phyloP scores from a whole-genome alignment of 1,284 basidiomycete species.

The Sanguinoderma infundibulare region DNA sequence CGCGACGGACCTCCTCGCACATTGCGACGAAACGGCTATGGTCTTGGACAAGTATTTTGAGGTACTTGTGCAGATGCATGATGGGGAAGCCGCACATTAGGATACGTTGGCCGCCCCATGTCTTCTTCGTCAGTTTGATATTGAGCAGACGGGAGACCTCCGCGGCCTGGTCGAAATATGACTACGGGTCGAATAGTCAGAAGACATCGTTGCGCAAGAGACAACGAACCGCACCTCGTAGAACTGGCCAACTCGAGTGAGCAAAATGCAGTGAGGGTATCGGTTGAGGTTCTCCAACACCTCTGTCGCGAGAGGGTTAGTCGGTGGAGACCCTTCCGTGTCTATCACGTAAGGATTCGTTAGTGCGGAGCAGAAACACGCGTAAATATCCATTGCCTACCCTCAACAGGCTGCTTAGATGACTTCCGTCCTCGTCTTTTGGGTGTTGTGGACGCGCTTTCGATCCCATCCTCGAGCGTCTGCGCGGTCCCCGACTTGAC shows the following conservation, averaged over 20 bases:
- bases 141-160: constrained; percentile 78
- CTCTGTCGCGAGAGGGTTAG: constrained; percentile 63
- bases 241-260: constrained; percentile 93
- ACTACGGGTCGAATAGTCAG: constrained; percentile 42
- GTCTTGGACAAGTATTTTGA: constrained; percentile 85
- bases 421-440: constrained; percentile 5
- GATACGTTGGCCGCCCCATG: constrained; percentile 71
- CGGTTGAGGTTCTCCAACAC: constrained; percentile 73
- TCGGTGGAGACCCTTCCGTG: constrained; percentile 37
- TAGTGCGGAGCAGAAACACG: not conserved
- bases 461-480: not conserved
- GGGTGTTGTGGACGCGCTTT: not conserved
- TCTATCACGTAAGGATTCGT: not conserved
- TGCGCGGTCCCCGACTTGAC: not conserved
- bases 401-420: not conserved
- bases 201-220: not conserved
- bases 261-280: constrained; percentile 87
- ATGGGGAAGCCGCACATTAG: constrained; percentile 91
- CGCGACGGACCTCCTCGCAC: constrained; percentile 84
- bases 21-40: constrained; percentile 86
- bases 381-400: not conserved
- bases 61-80: constrained; percentile 83
- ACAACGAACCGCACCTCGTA: constrained; percentile 72
- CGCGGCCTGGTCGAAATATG: constrained; percentile 90
- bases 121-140: constrained; percentile 80